Evolutionary conservation across 2,329 filamentous ascomycete species (phyloP).

Genomic region (Microdochium nivale): DNA sequence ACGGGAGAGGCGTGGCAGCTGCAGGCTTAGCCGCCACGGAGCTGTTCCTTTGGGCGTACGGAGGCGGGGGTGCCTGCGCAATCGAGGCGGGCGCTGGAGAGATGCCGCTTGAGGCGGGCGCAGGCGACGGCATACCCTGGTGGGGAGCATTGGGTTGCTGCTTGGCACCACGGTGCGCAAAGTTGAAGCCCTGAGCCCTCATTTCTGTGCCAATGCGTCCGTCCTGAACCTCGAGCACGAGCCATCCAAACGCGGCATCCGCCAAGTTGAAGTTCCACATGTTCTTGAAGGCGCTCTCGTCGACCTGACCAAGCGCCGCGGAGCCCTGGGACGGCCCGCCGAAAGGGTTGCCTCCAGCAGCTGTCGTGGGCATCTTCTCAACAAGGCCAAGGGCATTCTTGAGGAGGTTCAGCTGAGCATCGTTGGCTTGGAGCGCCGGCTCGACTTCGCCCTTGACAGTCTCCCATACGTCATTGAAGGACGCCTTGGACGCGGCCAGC

Average conservation of each 20-base stretch:
- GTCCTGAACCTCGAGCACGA: conserved; percentile 90
- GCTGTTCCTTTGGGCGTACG: conserved; percentile 21
- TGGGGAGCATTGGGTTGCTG: conserved; percentile 38
- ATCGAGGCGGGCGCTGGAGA: conserved; percentile 17
- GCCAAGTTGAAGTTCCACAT: conserved; percentile 99
- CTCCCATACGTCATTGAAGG: conserved; percentile 99
- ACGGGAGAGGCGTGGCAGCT: conserved; percentile 29
- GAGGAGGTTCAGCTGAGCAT: conserved; percentile 84
- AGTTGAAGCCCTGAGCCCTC: conserved; percentile 98
- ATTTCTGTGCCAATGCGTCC: conserved; percentile 97
- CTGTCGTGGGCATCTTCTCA: conserved; percentile 95
- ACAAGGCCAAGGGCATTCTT: conserved; percentile 88
- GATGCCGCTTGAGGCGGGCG: conserved; percentile 21
- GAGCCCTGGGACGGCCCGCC: conserved; percentile 73
- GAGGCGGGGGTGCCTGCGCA: conserved; percentile 12
- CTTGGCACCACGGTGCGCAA: conserved; percentile 89
- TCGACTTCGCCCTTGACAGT: conserved; percentile 95
- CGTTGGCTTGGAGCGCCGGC: conserved; percentile 86
- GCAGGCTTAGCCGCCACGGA: conserved; percentile 29
- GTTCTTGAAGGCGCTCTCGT: conserved; percentile 99
- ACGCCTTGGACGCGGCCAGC: conserved; percentile 93
- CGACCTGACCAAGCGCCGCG: conserved; percentile 73
- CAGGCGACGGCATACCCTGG: conserved; percentile 25
- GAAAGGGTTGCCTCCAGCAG: conserved; percentile 93
- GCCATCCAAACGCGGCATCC: conserved; percentile 92